phyloP scores from a whole-genome alignment of 371 early-diverging fungal species.

The Funneliformis caledonium region DNA sequence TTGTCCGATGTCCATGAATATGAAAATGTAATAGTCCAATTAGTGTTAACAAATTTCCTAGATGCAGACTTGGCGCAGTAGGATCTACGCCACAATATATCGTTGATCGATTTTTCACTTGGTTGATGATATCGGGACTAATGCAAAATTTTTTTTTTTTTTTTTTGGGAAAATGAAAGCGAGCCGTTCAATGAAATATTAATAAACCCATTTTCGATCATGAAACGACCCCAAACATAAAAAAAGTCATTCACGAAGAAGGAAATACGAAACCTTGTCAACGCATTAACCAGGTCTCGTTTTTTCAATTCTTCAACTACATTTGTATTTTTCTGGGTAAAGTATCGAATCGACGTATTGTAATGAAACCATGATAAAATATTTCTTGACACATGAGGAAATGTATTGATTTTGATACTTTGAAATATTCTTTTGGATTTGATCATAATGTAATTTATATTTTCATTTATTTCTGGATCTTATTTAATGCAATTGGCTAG shows the following conservation, averaged over 20 bases:
- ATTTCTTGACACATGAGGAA: not conserved
- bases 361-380: not conserved
- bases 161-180: not conserved
- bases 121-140: conserved; percentile 58
- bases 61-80: conserved; percentile 88
- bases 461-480: no score
- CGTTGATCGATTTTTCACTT: conserved; percentile 56
- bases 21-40: conserved; percentile 87
- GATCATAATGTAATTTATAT: not conserved
- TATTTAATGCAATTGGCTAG: not conserved
- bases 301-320: not conserved
- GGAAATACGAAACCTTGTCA: conserved; percentile 18
- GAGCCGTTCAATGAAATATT: not conserved
- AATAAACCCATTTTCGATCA: not conserved
- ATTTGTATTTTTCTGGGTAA: not conserved
- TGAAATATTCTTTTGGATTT: not conserved
- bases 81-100: conserved; percentile 96
- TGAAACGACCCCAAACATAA: not conserved
- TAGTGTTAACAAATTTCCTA: conserved; percentile 89
- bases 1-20: conserved; percentile 79
- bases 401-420: not conserved
- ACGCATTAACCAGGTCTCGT: conserved; percentile 24
- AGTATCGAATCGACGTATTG: not conserved
- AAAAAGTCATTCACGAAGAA: not conserved
- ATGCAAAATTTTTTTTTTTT: not conserved